phyloP scores from a whole-genome alignment of 176 grass and related monocot species.

The Carex pumila region DNA sequence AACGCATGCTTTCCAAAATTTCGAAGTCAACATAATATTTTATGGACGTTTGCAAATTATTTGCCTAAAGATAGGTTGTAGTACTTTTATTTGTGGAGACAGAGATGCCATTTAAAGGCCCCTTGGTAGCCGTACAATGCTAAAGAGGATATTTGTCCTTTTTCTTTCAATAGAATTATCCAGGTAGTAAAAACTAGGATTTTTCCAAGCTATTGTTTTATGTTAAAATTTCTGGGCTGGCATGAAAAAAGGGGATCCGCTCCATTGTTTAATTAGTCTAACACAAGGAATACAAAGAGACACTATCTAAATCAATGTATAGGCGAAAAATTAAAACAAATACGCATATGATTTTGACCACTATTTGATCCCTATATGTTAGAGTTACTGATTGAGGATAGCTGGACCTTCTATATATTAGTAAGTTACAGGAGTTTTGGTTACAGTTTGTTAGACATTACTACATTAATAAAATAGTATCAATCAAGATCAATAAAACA shows the following conservation, averaged over 20 bases:
- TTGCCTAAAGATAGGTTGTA: slow-evolving; percentile 1
- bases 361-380: no score
- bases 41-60: background rate
- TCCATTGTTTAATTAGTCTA: no score
- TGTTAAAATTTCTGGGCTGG: background rate
- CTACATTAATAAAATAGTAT: no score
- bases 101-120: background rate
- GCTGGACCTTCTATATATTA: no score
- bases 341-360: no score
- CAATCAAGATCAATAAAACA: no score
- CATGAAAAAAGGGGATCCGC: background rate
- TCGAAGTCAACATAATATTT: background rate
- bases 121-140: background rate
- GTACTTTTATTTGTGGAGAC: slow-evolving; percentile 3
- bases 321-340: no score
- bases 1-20: background rate
- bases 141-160: background rate
- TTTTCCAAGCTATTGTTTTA: background rate
- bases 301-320: no score
- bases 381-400: no score
- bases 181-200: background rate
- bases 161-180: slow-evolving; percentile 15
- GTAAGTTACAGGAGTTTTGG: no score
- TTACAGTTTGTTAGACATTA: no score
- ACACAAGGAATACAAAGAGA: no score